Evolutionary conservation across 1,284 basidiomycete genomes (phyloP).

Genomic region (Termitomyces sp.): DNA sequence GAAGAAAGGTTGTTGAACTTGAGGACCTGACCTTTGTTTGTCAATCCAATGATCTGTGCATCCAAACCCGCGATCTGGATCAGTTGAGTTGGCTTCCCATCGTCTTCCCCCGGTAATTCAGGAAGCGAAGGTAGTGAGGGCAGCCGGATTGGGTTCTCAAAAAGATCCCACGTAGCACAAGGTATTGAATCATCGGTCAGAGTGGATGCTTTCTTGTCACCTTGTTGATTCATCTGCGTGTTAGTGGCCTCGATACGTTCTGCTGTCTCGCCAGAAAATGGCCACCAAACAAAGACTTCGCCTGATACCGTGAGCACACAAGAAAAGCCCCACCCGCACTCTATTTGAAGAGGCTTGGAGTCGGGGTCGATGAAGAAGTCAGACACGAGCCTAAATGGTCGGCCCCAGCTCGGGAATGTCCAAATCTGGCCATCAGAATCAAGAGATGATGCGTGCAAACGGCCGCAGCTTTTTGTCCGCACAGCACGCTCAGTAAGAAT

Average conservation of each 20-base stretch:
- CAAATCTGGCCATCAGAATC: conserved; percentile 57
- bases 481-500: conserved; percentile 3
- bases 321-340: conserved; percentile 79
- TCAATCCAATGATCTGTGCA: conserved; percentile 66
- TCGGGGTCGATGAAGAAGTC: conserved; percentile 42
- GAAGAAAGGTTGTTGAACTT: conserved; percentile 43
- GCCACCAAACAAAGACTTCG: conserved; percentile 75
- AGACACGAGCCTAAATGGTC: conserved; percentile 60
- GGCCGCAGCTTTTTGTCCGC: conserved; percentile 53
- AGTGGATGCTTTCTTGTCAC: conserved; percentile 32
- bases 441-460: conserved; percentile 64
- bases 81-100: conserved; percentile 44
- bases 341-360: conserved; percentile 60
- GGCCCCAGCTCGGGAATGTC: conserved; percentile 70
- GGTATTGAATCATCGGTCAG: conserved; percentile 41
- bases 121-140: conserved; percentile 51
- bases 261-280: conserved; percentile 42
- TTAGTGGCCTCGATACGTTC: conserved; percentile 35
- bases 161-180: conserved; percentile 56
- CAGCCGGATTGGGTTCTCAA: conserved; percentile 47
- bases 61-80: conserved; percentile 75
- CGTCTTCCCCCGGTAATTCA: conserved; percentile 25
- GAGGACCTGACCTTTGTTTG: conserved; percentile 72
- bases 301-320: conserved; percentile 66
- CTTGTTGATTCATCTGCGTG: conserved; percentile 38